Evolutionary conservation across 805 yeast species (phyloP).

Genomic region (Teunomyces lycoperdinae): DNA sequence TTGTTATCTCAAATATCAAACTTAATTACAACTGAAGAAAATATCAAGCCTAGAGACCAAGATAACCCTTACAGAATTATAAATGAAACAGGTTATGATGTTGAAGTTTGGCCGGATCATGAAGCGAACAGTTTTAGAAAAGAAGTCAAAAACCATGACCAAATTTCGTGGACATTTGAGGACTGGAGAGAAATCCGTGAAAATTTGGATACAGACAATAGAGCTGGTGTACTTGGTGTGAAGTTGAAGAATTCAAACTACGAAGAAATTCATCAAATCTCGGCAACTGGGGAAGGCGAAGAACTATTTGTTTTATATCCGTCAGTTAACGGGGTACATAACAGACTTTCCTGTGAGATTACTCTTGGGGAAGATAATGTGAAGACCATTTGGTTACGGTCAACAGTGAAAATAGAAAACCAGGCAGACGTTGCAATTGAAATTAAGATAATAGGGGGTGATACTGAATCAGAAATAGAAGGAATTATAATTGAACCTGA

Average conservation of each 20-base stretch:
- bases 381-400: constrained; percentile 72
- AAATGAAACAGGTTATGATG: constrained; percentile 81
- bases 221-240: constrained; percentile 62
- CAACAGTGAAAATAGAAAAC: constrained; percentile 71
- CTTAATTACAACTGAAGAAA: constrained; percentile 51
- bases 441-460: constrained; percentile 35
- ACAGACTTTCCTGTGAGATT: constrained; percentile 71
- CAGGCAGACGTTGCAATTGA: constrained; percentile 55
- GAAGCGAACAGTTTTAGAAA: constrained; percentile 21
- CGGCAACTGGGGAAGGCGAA: constrained; percentile 83
- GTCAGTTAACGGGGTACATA: constrained; percentile 58
- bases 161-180: constrained; percentile 84
- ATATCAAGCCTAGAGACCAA: constrained; percentile 65
- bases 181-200: constrained; percentile 91
- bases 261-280: constrained; percentile 50
- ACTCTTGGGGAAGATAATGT: constrained; percentile 70
- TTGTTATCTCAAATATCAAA: constrained; percentile 66
- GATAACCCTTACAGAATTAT: constrained; percentile 77
- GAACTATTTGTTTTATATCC: constrained; percentile 68
- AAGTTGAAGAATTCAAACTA: constrained; percentile 55
- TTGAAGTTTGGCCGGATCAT: constrained; percentile 80
- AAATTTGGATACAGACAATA: constrained; percentile 62
- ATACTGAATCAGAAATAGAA: constrained; percentile 26
- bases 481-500: constrained; percentile 50
- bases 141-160: constrained; percentile 45